Base-by-base conservation (phyloP, 2,329 filamentous ascomycete species). In the Talaromyces sp. region DNA sequence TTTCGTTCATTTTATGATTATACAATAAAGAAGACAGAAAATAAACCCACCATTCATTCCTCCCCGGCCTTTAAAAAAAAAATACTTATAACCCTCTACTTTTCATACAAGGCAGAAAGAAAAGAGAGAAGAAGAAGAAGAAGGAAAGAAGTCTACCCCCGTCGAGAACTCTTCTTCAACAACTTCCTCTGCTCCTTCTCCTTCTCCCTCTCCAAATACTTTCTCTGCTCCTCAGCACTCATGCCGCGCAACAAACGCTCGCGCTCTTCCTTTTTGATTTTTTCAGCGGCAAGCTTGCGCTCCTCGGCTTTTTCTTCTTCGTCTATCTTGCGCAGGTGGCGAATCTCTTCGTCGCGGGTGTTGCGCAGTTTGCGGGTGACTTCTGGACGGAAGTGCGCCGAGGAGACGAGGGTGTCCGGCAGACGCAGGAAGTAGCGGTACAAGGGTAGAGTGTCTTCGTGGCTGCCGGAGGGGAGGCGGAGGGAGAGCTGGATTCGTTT, bases 341-440 rank as follows among this genome's bases (percentile, higher is more conserved):
- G 84, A 69, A 90, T 84, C 69, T 90, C 88, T 60, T 90, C 88
- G 50, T 98, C 93, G 65, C 95, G 91, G 35, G 87, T 88, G 63
- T 81, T 80, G 70, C 86, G 87, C 66, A 99, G 83, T 81, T 96
- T 96, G 75, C 90, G 90, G 73, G 89, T 79, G 35, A 96, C 92
- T 80, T 98, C 91, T 41, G 90, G 86, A 13, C 95, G 90, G 87
- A 97, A 97, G 76, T 91, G 93, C 11, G 86, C 93, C 27, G 78
- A 78, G 59, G 85, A 80, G 60, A 89, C 91, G 55, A 99, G 88
- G 67, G 84, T 80, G 73, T 99, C 95, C 46, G 91, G 84, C n/a
- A 97, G 79, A 65, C 90, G 89, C 58, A 97, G 76, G 81, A 95
- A 96, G 77, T 89, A 87, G 41, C 84, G 79, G 80, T 96, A 92